Percentiles rank a stretch among this genome's conserved stretches.
These are phyloP conservation scores for Diplodia sapinea DNA, from an alignment of 2,329 filamentous ascomycete genomes.

Conservation along the genomic window DNA sequence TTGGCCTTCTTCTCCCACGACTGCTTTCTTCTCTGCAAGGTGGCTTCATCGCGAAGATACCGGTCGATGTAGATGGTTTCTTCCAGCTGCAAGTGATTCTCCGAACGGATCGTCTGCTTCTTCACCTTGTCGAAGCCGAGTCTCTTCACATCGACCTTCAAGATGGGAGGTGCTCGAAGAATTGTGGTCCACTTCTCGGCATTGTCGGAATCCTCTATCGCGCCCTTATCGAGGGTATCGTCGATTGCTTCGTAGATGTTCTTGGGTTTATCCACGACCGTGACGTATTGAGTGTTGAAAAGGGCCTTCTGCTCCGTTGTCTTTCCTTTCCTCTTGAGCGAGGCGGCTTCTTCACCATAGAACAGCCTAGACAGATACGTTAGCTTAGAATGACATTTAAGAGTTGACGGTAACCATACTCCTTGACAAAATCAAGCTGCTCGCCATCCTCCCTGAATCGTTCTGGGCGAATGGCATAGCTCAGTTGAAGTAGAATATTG, in stretches of 20 bases:
- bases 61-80: constrained; percentile 85
- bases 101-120: constrained; percentile 71
- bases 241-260: constrained; percentile 86
- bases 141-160: constrained; percentile 89
- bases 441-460: constrained; percentile 71
- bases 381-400: background rate
- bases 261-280: constrained; percentile 62
- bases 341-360: constrained; percentile 43
- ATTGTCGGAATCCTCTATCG: constrained; percentile 55
- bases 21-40: constrained; percentile 66
- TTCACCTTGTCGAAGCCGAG: constrained; percentile 70
- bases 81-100: constrained; percentile 77
- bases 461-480: constrained; percentile 81
- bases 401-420: constrained; percentile 40
- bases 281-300: constrained; percentile 68
- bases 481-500: constrained; percentile 87
- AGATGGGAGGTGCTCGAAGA: constrained; percentile 76
- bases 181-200: constrained; percentile 43
- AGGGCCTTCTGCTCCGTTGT: constrained; percentile 58
- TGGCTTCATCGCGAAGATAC: constrained; percentile 59
- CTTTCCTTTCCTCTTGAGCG: constrained; percentile 51
- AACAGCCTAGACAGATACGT: constrained; percentile 35
- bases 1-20: constrained; percentile 77
- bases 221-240: constrained; percentile 80
- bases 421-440: constrained; percentile 80